Base-by-base conservation (phyloP, 2,329 filamentous ascomycete species). In the Pezicula neosporulosa region DNA sequence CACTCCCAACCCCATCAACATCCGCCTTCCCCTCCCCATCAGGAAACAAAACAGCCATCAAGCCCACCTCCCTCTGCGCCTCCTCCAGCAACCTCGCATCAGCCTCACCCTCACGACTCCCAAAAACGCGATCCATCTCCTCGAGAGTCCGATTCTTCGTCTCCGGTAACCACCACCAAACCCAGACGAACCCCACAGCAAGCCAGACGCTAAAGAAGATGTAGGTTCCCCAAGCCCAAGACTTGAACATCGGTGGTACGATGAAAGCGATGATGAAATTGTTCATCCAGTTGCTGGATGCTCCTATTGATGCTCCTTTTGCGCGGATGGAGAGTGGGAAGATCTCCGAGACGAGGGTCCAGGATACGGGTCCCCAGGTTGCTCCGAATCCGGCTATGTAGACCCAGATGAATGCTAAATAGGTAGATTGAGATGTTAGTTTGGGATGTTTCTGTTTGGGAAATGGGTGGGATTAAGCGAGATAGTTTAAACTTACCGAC, bases 81-180 rank as follows among this genome's bases (percentile, higher is more conserved):
- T 63, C 56, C 19, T 48, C 47, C 13, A 66, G 56, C 46, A 59
- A 44, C 15, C 47, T 44, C 10, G 51, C 55, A 49, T 61, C 65
- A 50, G 60, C 56, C 21, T 63, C 63, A 4, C 68, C 70, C 3
- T 66, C 68, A 6, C 66, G 65, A 52, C 70, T 71, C 37, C 64
- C 63, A 50, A 81, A 81, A 4, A 81, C 68, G 3, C 69, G 68
- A 56, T 82, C 78, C 69, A 81, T 77, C 36, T 76, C 74, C 59
- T 82, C 79, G 6, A 81, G 69, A 3, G 75, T 77, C 35, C 75
- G 70, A 43, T 75, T 75, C 60, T 80, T 81, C 3, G 79, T 82
- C 60, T 81, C 78, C 0, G 79, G 79, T 2, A 82, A 66, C 45
- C 70, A 73, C 56, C 76, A 72, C 58, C 69, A 79, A 2, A 77